Conservation (phyloP, 1,284 basidiomycete species). For the Coriolopsis trogii region DNA sequence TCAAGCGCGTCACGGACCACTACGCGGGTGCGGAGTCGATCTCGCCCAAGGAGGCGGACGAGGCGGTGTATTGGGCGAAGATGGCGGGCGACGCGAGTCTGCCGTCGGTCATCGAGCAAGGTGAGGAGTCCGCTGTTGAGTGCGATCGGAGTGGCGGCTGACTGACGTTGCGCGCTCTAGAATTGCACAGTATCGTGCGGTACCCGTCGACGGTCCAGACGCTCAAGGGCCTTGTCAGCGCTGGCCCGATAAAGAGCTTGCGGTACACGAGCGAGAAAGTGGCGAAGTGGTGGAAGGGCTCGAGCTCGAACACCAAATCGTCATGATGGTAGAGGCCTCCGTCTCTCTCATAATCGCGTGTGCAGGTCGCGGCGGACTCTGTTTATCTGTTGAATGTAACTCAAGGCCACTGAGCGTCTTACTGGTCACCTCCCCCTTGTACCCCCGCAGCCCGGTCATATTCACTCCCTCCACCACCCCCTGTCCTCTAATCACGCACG, state of each 20-base stretch:
- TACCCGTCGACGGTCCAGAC: slow-evolving; percentile 85
- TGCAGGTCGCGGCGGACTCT: slow-evolving; percentile 22
- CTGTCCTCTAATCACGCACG: not conserved
- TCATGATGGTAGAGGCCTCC: not conserved
- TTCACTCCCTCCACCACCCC: no score
- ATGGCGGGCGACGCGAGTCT: slow-evolving; percentile 69
- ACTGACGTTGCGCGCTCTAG: slow-evolving; percentile 40
- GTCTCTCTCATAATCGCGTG: slow-evolving; percentile 5
- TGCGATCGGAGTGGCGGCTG: not conserved
- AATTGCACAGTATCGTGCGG: slow-evolving; percentile 78
- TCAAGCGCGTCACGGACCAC: slow-evolving; percentile 56
- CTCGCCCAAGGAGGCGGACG: slow-evolving; percentile 52
- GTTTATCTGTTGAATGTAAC: not conserved
- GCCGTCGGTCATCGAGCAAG: slow-evolving; percentile 55
- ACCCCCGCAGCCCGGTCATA: not conserved
- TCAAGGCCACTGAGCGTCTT: no score
- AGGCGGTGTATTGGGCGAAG: slow-evolving; percentile 75
- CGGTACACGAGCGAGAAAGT: slow-evolving; percentile 80
- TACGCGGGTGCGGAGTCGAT: slow-evolving; percentile 43
- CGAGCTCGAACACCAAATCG: slow-evolving; percentile 13
- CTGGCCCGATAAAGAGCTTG: slow-evolving; percentile 79
- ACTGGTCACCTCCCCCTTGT: not conserved
- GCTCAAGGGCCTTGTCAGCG: slow-evolving; percentile 85
- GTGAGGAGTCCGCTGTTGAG: slow-evolving; percentile 38
- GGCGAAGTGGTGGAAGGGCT: slow-evolving; percentile 78